Evolutionary conservation across 805 yeast species (phyloP), one percentile per base, ranked within the genome.

Genomic region (Saccharomycopsis sp.): DNA sequence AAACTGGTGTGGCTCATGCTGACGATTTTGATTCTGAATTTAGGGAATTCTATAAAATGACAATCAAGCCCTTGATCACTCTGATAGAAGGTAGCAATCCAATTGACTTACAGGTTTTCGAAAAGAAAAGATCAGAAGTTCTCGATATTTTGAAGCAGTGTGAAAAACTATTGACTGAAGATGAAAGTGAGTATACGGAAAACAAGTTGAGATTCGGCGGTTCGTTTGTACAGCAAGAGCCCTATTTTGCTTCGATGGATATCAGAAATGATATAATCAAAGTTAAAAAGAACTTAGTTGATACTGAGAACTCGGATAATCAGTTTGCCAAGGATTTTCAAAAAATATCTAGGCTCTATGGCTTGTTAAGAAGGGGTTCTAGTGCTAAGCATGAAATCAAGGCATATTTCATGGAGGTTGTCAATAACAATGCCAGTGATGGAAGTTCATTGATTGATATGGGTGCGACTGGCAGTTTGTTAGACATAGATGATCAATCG

Each of bases 401-500:
- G 29, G 35, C 9, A 10, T 33, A 16, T 18, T 39, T 48, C 16
- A 21, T 44, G 5, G 36, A 38, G 8, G 23, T 10, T 7, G 12
- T 9, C 18, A 10, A 22, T 18, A 4, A 17, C 8, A n/a, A 38
- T 30, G 32, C 23, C 12, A 35, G 32, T n/a, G 27, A 48, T n/a
- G n/a, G n/a, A 20, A 19, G 15, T 26, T 17, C 51, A 10, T 10
- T 20, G 19, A 30, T 52, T 36, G 45, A 49, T 7, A 21, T 45
- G 6, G 35, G 19, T 9, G 31, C 35, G 25, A 30, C 49, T 25
- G 43, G 54, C 41, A 75, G 75, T 52, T 61, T 86, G 29, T 60
- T 85, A 39, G 95, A 87, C 55, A 54, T 86, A 25, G 94, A 82
- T 51, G 80, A 76, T 48, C 45, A 63, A 1, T 23, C 42, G 9